Conservation (phyloP, 495 filamentous ascomycete genomes). For the Tuber umbilicatum region DNA sequence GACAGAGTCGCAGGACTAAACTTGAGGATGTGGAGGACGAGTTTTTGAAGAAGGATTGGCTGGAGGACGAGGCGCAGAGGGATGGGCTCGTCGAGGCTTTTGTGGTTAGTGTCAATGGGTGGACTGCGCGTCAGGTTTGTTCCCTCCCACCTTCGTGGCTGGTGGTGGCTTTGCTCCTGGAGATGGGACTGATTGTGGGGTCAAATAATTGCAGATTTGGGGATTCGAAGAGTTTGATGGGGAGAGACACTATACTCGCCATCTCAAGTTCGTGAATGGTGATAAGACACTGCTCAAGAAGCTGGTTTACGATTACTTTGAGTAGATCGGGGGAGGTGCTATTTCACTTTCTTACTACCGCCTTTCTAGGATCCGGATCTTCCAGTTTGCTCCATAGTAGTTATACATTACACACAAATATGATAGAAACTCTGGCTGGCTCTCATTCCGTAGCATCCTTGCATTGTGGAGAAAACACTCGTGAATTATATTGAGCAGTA, state of each 20-base stretch:
- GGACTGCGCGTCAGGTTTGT: constrained; percentile 54
- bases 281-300: constrained; percentile 55
- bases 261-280: constrained; percentile 50
- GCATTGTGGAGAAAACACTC: not conserved
- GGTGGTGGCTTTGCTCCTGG: constrained; percentile 47
- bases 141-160: constrained; percentile 29
- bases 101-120: constrained; percentile 52
- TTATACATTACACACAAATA: not conserved
- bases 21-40: constrained; percentile 43
- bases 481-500: not conserved
- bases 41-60: constrained; percentile 48
- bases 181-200: not conserved
- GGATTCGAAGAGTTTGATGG: constrained; percentile 56
- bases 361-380: not conserved
- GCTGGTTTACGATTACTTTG: constrained; percentile 65
- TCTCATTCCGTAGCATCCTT: not conserved
- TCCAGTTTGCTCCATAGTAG: not conserved
- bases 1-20: constrained; percentile 53
- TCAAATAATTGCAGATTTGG: constrained; percentile 48
- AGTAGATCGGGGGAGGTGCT: not conserved
- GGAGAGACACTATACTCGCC: constrained; percentile 56
- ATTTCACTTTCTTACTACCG: not conserved
- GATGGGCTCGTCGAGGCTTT: constrained; percentile 51
- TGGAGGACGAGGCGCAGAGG: constrained; percentile 49
- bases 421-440: not conserved